Evolutionary conservation across 2,329 filamentous ascomycete genomes (phyloP), one percentile per base, ranked within the genome.

Genomic region (Lasiodiplodia hormozganensis): DNA sequence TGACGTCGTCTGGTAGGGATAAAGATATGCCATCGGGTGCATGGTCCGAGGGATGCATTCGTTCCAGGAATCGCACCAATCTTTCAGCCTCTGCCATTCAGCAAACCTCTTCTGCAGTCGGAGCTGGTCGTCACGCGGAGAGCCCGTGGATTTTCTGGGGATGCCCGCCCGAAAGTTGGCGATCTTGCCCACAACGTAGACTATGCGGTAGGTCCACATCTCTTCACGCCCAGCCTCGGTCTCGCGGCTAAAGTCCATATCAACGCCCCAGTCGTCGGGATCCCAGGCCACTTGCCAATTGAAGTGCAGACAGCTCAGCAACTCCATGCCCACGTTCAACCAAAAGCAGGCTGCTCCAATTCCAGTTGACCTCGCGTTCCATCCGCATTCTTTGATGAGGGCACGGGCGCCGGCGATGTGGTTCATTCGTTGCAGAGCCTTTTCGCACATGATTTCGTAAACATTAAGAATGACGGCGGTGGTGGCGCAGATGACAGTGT

Each of bases 261-360:
- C 90, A 21, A 97, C 84, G 1, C 92, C 92, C 94, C 95, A 97
- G 12, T 92, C 88, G 73, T 97, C 93, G 0, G 94, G 94, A 66
- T 97, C 89, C 93, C 94, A 97, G 0, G 92, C 90, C 14, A 93
- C 88, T 72, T 90, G 87, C 91, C 92, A 97, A 76, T 95, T 94
- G 79, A 93, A 93, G 72, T 93, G 90, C 18, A 97, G 83, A 77
- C 94, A 97, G 71, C 89, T 93, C 34, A 97, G 84, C n/a, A 97
- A 84, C 77, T 98, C 95, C 86, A 97, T 91, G 18, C 91, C 91
- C 18, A 97, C 89, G 74, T 96, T 97, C 47, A 97, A 84, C 94
- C 95, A 97, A 81, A 97, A 97, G 78, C 94, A 97, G 0, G 94
- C 93, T 0, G 90, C 88, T 0, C 93, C 94, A 23, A 97, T 88